These are phyloP conservation scores for Cryphonectria parasitica DNA, from an alignment of 2,329 filamentous ascomycete genomes.

Conservation along the genomic window DNA sequence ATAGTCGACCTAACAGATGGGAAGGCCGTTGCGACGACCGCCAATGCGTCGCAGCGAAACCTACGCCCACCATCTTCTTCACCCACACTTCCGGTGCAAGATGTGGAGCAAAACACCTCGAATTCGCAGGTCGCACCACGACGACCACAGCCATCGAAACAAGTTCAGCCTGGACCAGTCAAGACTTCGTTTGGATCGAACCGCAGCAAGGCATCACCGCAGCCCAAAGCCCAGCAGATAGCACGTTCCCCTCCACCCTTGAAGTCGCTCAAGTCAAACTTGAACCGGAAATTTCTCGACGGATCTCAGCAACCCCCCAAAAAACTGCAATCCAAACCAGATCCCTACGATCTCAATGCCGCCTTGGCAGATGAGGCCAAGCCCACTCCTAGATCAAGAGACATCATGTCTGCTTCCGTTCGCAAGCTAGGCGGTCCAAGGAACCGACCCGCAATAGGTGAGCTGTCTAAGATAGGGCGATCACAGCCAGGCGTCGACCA, in stretches of 20 bases:
- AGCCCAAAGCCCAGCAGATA: background rate
- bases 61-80: background rate
- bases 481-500: background rate
- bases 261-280: background rate
- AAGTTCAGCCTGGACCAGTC: background rate
- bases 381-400: background rate
- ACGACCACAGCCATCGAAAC: background rate
- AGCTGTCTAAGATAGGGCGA: background rate
- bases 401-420: constrained; percentile 12
- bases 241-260: background rate
- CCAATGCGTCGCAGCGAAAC: background rate
- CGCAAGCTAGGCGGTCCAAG: constrained; percentile 21
- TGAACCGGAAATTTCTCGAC: background rate
- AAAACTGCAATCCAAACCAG: constrained; percentile 8
- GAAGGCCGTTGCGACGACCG: background rate
- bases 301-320: background rate
- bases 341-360: constrained; percentile 26
- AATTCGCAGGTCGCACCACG: constrained; percentile 16
- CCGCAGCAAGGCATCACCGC: background rate
- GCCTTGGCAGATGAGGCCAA: constrained; percentile 14
- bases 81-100: background rate
- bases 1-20: background rate
- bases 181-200: background rate
- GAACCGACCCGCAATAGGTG: background rate
- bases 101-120: constrained; percentile 16